Percentiles rank a stretch among this genome's conserved stretches.
phyloP scores from a whole-genome alignment of 1,139 yeast species.

The Meyerozyma sp. region DNA sequence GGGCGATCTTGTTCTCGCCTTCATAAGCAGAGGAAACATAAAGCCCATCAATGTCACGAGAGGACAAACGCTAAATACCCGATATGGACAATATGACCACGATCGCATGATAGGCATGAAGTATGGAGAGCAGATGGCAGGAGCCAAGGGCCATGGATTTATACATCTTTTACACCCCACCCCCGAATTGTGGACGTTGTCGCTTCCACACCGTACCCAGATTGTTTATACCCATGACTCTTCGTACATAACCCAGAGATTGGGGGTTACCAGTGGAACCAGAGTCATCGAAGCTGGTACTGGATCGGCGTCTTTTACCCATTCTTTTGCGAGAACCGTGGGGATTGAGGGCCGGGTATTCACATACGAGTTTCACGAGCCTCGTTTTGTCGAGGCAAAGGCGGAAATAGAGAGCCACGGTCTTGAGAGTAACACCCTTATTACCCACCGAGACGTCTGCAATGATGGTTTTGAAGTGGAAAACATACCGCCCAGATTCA shows the following conservation, averaged over 20 bases:
- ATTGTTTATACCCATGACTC: slow-evolving; percentile 96
- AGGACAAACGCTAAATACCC: slow-evolving; percentile 66
- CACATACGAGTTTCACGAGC: slow-evolving; percentile 89
- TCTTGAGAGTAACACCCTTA: slow-evolving; percentile 43
- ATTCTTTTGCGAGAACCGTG: slow-evolving; percentile 81
- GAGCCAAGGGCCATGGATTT: slow-evolving; percentile 77
- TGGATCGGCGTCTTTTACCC: slow-evolving; percentile 94
- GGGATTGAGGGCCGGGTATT: slow-evolving; percentile 59
- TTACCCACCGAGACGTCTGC: slow-evolving; percentile 93
- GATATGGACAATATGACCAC: slow-evolving; percentile 87
- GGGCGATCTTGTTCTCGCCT: slow-evolving; percentile 82
- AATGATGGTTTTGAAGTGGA: slow-evolving; percentile 69
- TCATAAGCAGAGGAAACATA: slow-evolving; percentile 73
- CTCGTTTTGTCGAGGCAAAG: slow-evolving; percentile 73
- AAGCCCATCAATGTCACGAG: slow-evolving; percentile 64
- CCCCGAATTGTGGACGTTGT: slow-evolving; percentile 92
- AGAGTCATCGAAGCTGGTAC: slow-evolving; percentile 95
- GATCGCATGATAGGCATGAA: slow-evolving; percentile 72
- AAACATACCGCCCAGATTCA: slow-evolving; percentile 26
- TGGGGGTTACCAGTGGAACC: slow-evolving; percentile 68
- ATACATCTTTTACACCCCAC: slow-evolving; percentile 86
- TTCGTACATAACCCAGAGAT: slow-evolving; percentile 78
- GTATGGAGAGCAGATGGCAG: slow-evolving; percentile 84
- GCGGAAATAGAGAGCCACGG: slow-evolving; percentile 73
- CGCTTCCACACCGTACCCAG: slow-evolving; percentile 95